Evolutionary conservation across 2,329 filamentous ascomycete species (phyloP).

Genomic region (Cyanodermella asteris): DNA sequence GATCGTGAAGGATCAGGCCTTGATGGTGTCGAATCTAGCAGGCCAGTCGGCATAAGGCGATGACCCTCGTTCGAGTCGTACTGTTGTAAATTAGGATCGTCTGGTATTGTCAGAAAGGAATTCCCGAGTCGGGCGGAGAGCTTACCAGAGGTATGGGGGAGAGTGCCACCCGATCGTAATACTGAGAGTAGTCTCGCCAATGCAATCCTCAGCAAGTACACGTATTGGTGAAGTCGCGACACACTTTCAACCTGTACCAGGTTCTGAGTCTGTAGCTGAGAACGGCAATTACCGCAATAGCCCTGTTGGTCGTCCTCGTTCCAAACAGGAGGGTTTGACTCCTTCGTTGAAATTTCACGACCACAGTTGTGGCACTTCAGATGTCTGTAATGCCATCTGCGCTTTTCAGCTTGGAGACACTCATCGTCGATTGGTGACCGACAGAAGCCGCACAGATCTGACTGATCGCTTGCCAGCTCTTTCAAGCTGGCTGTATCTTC

Average conservation of each 20-base stretch:
- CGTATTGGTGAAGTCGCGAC: conserved; percentile 78
- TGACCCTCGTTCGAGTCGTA: conserved; percentile 47
- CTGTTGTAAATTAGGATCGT: conserved; percentile 46
- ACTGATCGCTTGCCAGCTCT: conserved; percentile 48
- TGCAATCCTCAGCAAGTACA: conserved; percentile 79
- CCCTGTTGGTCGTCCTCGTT: conserved; percentile 45
- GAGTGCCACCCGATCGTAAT: conserved; percentile 57
- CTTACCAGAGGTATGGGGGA: conserved; percentile 48
- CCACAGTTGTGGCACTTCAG: conserved; percentile 49
- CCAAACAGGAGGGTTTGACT: conserved; percentile 48
- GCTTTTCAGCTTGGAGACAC: conserved; percentile 53
- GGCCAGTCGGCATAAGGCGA: conserved; percentile 25
- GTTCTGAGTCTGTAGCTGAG: conserved; percentile 23
- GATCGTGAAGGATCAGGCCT: conserved; percentile 49
- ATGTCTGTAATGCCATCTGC: conserved; percentile 68
- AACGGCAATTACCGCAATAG: conserved; percentile 48
- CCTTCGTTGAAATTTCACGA: conserved; percentile 47
- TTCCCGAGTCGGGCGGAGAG: conserved; percentile 3
- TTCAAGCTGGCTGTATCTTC: conserved; percentile 45
- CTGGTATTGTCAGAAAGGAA: conserved; percentile 15
- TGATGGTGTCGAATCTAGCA: conserved; percentile 31
- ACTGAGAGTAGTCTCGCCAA: conserved; percentile 76
- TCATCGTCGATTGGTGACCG: conserved; percentile 84
- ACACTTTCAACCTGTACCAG: conserved; percentile 42
- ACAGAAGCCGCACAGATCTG: conserved; percentile 67